Evolutionary conservation across 305 asterid genomes (phyloP).

Genomic region (Fraxinus angustifolia): DNA sequence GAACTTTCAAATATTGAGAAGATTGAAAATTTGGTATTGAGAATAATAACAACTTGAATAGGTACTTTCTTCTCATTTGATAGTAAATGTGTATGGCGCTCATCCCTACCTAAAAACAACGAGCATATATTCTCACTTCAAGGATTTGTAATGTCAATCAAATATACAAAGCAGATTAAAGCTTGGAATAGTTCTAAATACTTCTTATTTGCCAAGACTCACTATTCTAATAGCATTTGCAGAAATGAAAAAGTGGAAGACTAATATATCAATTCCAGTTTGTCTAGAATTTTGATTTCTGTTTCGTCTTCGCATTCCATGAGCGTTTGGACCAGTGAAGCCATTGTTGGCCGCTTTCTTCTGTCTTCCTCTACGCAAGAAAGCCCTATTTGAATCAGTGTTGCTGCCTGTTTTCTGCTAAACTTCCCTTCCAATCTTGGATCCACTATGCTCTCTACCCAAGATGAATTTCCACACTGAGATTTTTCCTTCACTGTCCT

Average conservation of each 20-base stretch:
- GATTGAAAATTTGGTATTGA: background rate
- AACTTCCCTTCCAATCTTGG: conserved; percentile 32
- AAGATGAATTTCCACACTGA: conserved; percentile 22
- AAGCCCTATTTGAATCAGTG: conserved; percentile 25
- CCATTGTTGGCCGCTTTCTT: conserved; percentile 37
- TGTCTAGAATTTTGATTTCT: background rate
- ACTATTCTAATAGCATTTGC: background rate
- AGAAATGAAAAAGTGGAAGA: background rate
- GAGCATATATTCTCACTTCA: background rate
- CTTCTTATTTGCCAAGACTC: background rate
- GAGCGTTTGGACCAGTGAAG: conserved; percentile 28
- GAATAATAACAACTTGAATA: background rate
- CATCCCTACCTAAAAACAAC: background rate
- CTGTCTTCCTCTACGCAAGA: conserved; percentile 38
- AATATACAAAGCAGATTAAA: background rate
- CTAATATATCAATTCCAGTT: background rate
- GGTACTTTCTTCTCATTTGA: background rate
- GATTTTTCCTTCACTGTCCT: conserved; percentile 21
- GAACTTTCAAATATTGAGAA: background rate
- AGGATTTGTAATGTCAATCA: background rate
- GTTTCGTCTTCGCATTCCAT: conserved; percentile 25
- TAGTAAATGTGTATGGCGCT: background rate
- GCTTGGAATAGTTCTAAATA: background rate
- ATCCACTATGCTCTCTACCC: conserved; percentile 35
- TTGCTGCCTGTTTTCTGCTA: conserved; percentile 24